Percentiles rank a stretch among this genome's conserved stretches.
These are phyloP conservation scores for Tricholoma saponaceum DNA, from an alignment of 768 basidiomycete species.

Conservation along the genomic window DNA sequence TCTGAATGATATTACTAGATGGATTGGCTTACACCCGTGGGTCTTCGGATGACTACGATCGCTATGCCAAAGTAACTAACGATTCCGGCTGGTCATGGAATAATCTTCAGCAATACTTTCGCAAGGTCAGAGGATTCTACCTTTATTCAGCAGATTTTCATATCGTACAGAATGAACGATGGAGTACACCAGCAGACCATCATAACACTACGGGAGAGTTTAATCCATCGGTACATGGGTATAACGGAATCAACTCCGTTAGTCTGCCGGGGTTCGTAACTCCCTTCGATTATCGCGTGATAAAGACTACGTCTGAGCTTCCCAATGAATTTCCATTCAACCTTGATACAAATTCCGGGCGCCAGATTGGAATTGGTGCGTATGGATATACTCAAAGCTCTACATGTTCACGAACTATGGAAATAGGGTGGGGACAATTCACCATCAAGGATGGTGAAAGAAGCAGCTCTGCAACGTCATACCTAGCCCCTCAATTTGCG, in stretches of 20 bases:
- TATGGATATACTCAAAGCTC: constrained; percentile 4
- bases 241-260: constrained; percentile 23
- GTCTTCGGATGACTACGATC: constrained; percentile 22
- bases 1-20: constrained; percentile 6
- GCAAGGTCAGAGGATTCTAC: constrained; percentile 8
- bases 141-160: not conserved
- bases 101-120: constrained; percentile 15
- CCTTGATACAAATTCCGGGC: constrained; percentile 39
- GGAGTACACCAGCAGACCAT: constrained; percentile 22
- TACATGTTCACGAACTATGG: constrained; percentile 8
- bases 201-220: constrained; percentile 29
- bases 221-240: constrained; percentile 25
- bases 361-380: constrained; percentile 36
- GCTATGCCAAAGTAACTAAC: constrained; percentile 18
- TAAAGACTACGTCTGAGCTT: constrained; percentile 30
- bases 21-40: constrained; percentile 21
- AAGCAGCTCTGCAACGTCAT: constrained; percentile 17
- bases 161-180: constrained; percentile 22
- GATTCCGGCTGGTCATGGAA: constrained; percentile 29
- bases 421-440: constrained; percentile 13
- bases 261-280: constrained; percentile 20
- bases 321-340: constrained; percentile 35
- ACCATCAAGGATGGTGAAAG: constrained; percentile 12
- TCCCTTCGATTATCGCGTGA: constrained; percentile 27
- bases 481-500: constrained; percentile 16